phyloP scores from a whole-genome alignment of 2,329 filamentous ascomycete species.

The Pseudogymnoascus pannorum region DNA sequence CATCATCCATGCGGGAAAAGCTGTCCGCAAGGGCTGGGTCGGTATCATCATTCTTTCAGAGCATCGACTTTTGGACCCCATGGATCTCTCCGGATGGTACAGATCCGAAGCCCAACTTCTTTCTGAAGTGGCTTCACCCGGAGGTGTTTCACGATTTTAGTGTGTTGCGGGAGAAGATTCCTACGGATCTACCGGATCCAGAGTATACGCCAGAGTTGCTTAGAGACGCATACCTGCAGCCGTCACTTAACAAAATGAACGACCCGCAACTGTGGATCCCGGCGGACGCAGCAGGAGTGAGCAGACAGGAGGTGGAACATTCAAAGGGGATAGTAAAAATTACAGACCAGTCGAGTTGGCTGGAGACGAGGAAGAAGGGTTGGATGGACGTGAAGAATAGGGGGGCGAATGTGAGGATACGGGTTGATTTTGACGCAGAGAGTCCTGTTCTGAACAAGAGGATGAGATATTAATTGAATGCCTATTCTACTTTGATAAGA shows the following conservation, averaged over 20 bases:
- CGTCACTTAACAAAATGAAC: slow-evolving; percentile 40
- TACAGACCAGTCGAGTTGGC: slow-evolving; percentile 50
- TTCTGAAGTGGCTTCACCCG: slow-evolving; percentile 49
- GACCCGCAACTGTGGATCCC: slow-evolving; percentile 49
- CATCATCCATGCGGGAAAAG: not conserved
- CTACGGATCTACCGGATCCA: slow-evolving; percentile 39
- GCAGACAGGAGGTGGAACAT: slow-evolving; percentile 48
- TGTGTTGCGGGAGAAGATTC: slow-evolving; percentile 43
- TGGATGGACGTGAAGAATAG: not conserved
- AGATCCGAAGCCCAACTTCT: slow-evolving; percentile 35
- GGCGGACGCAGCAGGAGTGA: slow-evolving; percentile 49
- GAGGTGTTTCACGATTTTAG: slow-evolving; percentile 48
- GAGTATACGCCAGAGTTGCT: slow-evolving; percentile 38
- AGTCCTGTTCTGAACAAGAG: not conserved
- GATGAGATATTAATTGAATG: slow-evolving; percentile 5
- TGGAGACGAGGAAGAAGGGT: slow-evolving; percentile 41
- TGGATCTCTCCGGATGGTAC: slow-evolving; percentile 25
- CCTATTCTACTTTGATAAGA: slow-evolving; percentile 34
- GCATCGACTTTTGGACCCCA: slow-evolving; percentile 22
- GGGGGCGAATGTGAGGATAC: not conserved
- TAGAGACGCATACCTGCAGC: slow-evolving; percentile 49
- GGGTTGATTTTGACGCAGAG: not conserved
- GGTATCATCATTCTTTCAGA: not conserved
- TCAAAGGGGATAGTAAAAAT: slow-evolving; percentile 46
- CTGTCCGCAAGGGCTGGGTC: not conserved